Base-by-base conservation (phyloP, 257 asterid genomes). In the Solanum peruvianum region DNA sequence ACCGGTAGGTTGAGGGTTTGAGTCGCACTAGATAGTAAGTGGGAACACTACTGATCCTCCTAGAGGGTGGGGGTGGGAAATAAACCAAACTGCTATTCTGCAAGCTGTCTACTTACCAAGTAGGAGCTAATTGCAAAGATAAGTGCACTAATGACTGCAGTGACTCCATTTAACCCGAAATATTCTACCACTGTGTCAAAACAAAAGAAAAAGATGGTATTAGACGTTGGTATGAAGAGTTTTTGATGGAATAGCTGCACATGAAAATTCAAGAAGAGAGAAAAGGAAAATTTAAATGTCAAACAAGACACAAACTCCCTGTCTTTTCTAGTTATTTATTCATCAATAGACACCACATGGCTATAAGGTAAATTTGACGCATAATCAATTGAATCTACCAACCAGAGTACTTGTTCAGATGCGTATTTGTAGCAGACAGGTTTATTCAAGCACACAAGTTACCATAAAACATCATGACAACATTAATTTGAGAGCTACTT, bases 161-260 rank as follows among this genome's bases (percentile, higher is more conserved):
- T 92, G 44, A 90, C 49, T 62, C 90, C 92, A 80, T 93, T 95
- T 78, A 91, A 77, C 41, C 98, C 99, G 52, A 89, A 86, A 88
- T 88, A 87, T 86, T 95, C 94, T 16, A 92, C 88, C 92, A 92
- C 99, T 96, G 93, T 90, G 91, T 18, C 69, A 67, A 67, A 89
- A 85, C 64, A 86, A 85, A 76, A 33, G 6, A 11, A 31, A 27
- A 71, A 82, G 27, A 47, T 12, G 27, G 66, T 45, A 78, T 78
- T 29, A 78, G 41, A 44, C 41, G 3, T 25, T 45, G 64, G 41
- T 78, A 45, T 78, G 62, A 27, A 25, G 39, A 78, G 64, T 45
- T 45, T 25, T 27, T 78, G 9, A 15, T 2, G 41, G 7, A 4
- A 78, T 8, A 44, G 64, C 25, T 15, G 41, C 84, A 78, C 84